Conservation (phyloP, 2,329 filamentous ascomycete species). For the Raffaelea ambrosiae region DNA sequence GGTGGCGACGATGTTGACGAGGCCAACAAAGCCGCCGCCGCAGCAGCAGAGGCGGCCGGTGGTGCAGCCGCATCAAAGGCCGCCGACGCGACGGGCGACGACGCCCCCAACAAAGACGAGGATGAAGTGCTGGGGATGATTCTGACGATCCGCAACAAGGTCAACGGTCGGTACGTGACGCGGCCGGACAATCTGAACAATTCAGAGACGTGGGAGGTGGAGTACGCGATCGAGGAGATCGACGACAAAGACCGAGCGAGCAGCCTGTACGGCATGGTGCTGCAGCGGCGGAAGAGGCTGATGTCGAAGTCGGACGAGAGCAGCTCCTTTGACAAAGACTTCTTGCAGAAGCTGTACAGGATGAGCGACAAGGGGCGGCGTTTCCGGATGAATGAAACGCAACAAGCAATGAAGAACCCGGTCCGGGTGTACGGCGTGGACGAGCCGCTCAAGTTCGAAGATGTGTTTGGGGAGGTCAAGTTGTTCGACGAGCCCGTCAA, state of each 20-base stretch:
- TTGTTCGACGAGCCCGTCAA: too few species aligned
- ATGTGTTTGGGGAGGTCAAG: conserved; percentile 28
- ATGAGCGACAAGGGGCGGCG: conserved; percentile 11
- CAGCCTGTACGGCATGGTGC: conserved; percentile 10
- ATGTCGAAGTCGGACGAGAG: neutral
- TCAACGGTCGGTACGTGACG: conserved; percentile 55
- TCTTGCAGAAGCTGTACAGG: conserved; percentile 7
- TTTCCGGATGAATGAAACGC: conserved; percentile 25
- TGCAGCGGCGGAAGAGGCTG: conserved; percentile 7
- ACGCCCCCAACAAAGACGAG: neutral
- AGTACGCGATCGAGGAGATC: conserved; percentile 60
- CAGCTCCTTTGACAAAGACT: conserved; percentile 10
- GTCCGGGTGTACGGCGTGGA: conserved; percentile 38
- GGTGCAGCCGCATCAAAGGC: neutral
- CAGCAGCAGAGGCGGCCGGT: conserved; percentile 4
- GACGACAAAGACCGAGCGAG: neutral
- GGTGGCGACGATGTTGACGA: too few species aligned
- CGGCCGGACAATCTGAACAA: conserved; percentile 45
- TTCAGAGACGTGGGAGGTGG: conserved; percentile 56
- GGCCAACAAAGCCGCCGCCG: neutral
- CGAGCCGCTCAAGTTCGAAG: conserved; percentile 21
- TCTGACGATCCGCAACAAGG: conserved; percentile 57
- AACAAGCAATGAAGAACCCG: conserved; percentile 36
- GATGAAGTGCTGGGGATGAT: conserved; percentile 57
- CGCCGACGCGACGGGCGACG: neutral